These are phyloP conservation scores for Inga leiocalycina DNA, from an alignment of 306 rosid species.

Conservation along the genomic window DNA sequence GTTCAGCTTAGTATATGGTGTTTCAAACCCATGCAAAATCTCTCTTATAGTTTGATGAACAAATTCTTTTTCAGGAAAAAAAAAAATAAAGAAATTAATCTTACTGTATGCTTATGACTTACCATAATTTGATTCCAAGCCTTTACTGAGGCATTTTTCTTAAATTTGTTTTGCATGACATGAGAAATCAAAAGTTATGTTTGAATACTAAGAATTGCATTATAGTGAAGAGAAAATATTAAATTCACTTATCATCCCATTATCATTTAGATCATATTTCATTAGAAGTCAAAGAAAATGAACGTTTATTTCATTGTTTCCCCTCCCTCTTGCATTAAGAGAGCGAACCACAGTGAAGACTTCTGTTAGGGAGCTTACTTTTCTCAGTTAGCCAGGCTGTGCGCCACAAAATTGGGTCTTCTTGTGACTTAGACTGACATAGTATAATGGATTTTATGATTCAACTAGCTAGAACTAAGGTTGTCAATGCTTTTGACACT, in stretches of 20 bases:
- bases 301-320: not conserved
- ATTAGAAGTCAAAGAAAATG: not conserved
- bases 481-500: not conserved
- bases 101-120: not conserved
- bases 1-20: slow-evolving; percentile 11
- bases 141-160: not conserved
- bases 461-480: not conserved
- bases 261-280: not conserved
- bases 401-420: not conserved
- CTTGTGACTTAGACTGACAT: not conserved
- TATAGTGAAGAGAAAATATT: not conserved
- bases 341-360: not conserved
- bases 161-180: not conserved
- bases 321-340: not conserved
- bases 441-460: not conserved
- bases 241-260: not conserved
- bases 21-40: not conserved
- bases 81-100: not conserved
- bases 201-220: not conserved
- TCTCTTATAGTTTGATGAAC: slow-evolving; percentile 2
- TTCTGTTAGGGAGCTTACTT: not conserved
- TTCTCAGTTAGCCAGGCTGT: not conserved
- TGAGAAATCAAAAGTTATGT: slow-evolving; percentile 3
- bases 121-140: slow-evolving; percentile 4
- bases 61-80: not conserved